Percentiles rank a stretch among this genome's conserved stretches.
phyloP scores from a whole-genome alignment of 2,329 filamentous ascomycete species.

The Exophiala mesophila region DNA sequence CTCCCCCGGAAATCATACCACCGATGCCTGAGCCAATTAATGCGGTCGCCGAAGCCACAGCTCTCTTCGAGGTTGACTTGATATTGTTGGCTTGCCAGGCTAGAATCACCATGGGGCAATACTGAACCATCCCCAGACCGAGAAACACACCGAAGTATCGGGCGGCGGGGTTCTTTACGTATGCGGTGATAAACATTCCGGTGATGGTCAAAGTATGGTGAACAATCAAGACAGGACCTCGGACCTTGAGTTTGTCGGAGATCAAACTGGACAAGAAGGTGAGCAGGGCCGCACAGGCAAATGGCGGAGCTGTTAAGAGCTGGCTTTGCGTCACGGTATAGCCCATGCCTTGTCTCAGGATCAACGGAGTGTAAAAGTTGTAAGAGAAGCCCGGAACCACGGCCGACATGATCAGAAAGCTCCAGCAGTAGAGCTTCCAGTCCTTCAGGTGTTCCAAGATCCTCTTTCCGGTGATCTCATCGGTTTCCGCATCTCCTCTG shows the following conservation, averaged over 20 bases:
- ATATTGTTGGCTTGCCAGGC: no score
- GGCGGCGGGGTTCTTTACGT: no score
- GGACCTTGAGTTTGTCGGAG: constrained; percentile 62
- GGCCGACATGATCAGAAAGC: constrained; percentile 39
- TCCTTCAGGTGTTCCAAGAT: constrained; percentile 46
- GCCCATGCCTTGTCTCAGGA: constrained; percentile 58
- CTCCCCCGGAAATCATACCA: no score
- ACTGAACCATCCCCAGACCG: no score
- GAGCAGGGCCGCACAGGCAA: constrained; percentile 43
- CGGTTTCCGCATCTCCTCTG: constrained; percentile 47
- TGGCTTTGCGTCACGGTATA: constrained; percentile 61
- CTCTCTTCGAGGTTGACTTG: no score
- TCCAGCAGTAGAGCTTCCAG: constrained; percentile 50
- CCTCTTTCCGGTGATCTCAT: constrained; percentile 43
- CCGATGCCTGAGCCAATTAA: no score
- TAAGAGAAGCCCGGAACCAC: no score
- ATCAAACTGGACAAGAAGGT: constrained; percentile 27
- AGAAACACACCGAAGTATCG: no score
- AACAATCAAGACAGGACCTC: constrained; percentile 61
- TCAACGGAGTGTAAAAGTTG: constrained; percentile 29
- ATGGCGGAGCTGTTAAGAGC: constrained; percentile 67
- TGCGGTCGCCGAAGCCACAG: no score
- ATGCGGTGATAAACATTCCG: constrained; percentile 58
- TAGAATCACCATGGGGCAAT: no score
- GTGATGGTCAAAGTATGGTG: constrained; percentile 64